Percentiles rank a stretch among this genome's conserved stretches.
phyloP scores from a whole-genome alignment of 2,329 filamentous ascomycete species.

The Botrytis byssoidea region DNA sequence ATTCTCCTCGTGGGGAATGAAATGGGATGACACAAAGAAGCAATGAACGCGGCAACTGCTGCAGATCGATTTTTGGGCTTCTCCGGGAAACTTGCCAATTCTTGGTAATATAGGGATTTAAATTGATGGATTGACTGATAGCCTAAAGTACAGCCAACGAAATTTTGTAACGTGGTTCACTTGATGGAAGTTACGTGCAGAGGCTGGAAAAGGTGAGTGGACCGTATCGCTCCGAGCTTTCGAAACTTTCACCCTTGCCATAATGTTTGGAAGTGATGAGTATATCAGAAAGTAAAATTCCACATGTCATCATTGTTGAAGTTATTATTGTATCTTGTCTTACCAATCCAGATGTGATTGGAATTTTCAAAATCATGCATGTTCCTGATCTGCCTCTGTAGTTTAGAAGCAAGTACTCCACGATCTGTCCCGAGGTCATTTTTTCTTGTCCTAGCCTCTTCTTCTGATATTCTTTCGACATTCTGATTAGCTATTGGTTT shows the following conservation, averaged over 20 bases:
- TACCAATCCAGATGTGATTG: not conserved
- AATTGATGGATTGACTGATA: not conserved
- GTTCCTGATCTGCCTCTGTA: not conserved
- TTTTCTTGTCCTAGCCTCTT: not conserved
- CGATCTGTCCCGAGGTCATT: not conserved
- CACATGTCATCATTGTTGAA: not conserved
- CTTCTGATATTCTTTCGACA: not conserved
- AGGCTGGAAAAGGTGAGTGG: not conserved
- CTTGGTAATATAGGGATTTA: not conserved
- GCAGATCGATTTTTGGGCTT: not conserved
- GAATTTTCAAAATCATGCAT: not conserved
- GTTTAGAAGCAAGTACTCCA: not conserved
- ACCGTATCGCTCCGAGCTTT: not conserved
- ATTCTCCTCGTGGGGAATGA: constrained; percentile 43
- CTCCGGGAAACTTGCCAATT: not conserved
- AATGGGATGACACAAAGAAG: constrained; percentile 45
- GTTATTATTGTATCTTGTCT: not conserved
- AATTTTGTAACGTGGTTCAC: not conserved
- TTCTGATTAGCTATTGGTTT: not conserved
- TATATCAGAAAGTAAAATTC: not conserved
- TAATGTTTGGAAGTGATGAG: not conserved
- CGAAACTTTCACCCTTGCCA: not conserved
- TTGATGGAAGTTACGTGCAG: not conserved
- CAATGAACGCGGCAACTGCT: constrained; percentile 21
- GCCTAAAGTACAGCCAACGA: not conserved